Evolutionary conservation across 2,329 filamentous ascomycete species (phyloP).

Genomic region (Trichoderma simmonsii): DNA sequence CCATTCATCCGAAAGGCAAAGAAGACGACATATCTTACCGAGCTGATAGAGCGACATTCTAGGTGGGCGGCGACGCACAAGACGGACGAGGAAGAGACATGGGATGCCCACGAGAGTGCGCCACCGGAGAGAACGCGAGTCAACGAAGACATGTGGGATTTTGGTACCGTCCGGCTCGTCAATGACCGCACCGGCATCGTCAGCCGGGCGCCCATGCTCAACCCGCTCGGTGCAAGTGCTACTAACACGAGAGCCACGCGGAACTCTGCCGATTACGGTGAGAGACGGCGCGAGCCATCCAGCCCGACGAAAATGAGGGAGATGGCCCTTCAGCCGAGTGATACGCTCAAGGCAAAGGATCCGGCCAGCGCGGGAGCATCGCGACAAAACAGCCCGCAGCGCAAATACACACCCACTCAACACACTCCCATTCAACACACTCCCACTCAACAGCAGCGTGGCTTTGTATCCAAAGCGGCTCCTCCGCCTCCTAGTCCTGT

Average conservation of each 20-base stretch:
- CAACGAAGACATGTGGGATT: constrained; percentile 94
- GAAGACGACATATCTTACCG: constrained; percentile 93
- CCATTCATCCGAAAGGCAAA: constrained; percentile 89
- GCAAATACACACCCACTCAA: constrained; percentile 46
- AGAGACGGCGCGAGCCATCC: constrained; percentile 45
- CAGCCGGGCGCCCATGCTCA: constrained; percentile 52
- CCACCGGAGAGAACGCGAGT: constrained; percentile 53
- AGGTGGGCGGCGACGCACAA: constrained; percentile 83
- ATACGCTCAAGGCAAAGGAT: constrained; percentile 54
- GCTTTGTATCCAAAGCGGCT: constrained; percentile 53
- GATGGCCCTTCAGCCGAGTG: constrained; percentile 43
- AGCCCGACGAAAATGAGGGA: constrained; percentile 53
- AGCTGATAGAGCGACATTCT: constrained; percentile 87
- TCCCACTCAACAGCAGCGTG: constrained; percentile 14
- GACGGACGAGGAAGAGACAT: constrained; percentile 60
- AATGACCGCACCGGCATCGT: constrained; percentile 59
- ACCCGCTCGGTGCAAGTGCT: constrained; percentile 75
- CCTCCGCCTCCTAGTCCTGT: constrained; percentile 48
- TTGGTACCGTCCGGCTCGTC: constrained; percentile 88
- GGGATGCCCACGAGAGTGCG: constrained; percentile 54
- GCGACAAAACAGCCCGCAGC: constrained; percentile 59
- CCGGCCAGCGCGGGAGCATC: constrained; percentile 45
- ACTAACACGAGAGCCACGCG: constrained; percentile 69
- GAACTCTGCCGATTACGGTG: constrained; percentile 48
- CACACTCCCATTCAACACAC: constrained; percentile 6